These are phyloP conservation scores for Boechera stricta DNA, from an alignment of 345 rosid species.

Conservation along the genomic window DNA sequence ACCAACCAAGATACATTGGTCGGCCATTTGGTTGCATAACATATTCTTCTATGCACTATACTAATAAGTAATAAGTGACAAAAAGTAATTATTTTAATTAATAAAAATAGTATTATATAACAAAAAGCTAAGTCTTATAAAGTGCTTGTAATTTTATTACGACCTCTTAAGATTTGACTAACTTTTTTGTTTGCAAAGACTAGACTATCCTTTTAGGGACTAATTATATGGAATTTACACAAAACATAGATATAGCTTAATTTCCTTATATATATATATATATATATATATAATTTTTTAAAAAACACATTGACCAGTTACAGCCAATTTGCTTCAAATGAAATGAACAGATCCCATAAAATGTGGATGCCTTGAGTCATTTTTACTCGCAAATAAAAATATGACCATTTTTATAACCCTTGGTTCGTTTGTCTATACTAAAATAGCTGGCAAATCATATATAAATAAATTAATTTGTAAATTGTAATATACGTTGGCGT, in stretches of 20 bases:
- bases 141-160: constrained; percentile 1
- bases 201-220: too few relatives aligned
- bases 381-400: constrained; percentile 17
- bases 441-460: constrained; percentile 16
- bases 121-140: background rate
- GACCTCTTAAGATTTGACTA: constrained; percentile 6
- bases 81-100: background rate
- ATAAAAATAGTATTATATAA: background rate
- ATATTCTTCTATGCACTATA: constrained; percentile 29
- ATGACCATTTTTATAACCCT: background rate
- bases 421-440: background rate
- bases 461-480: background rate
- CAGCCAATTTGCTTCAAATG: constrained; percentile 29
- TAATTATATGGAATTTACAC: background rate
- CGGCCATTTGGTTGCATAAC: constrained; percentile 46
- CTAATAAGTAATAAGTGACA: background rate
- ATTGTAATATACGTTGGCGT: background rate
- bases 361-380: constrained; percentile 32
- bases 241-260: background rate
- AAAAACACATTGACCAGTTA: background rate
- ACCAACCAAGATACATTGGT: constrained; percentile 44
- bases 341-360: constrained; percentile 30
- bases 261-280: background rate
- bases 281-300: too few relatives aligned
- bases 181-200: background rate